Evolutionary conservation across 2,329 filamentous ascomycete genomes (phyloP).

Genomic region (Simplicillium aogashimaense): DNA sequence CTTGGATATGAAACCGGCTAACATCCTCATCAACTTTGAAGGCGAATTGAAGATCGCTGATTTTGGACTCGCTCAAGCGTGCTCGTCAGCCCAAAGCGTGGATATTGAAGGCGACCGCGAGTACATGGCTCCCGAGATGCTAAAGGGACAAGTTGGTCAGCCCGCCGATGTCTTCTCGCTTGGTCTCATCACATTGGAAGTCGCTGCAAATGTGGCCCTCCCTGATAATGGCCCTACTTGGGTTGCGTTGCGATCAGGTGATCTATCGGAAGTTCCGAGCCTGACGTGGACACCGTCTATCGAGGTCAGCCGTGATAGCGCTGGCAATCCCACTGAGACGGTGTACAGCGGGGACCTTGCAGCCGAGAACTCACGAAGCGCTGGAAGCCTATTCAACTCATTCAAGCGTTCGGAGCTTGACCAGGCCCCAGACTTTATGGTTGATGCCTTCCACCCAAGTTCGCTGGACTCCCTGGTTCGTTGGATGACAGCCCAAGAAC

Average conservation of each 20-base stretch:
- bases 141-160: conserved; percentile 78
- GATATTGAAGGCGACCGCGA: conserved; percentile 92
- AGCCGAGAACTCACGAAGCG: conserved; percentile 19
- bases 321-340: conserved; percentile 35
- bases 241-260: conserved; percentile 80
- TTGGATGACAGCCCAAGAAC: conserved; percentile 78
- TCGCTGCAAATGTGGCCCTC: conserved; percentile 85
- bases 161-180: conserved; percentile 90
- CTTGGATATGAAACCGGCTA: conserved; percentile 77
- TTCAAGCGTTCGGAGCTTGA: conserved; percentile 39
- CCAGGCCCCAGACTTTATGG: conserved; percentile 79
- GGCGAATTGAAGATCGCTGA: conserved; percentile 78
- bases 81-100: conserved; percentile 66
- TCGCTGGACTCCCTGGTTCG: conserved; percentile 77
- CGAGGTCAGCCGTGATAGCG: conserved; percentile 62
- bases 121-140: conserved; percentile 90
- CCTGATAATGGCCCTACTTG: conserved; percentile 88
- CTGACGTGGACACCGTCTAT: conserved; percentile 72
- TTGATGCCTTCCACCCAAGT: conserved; percentile 58
- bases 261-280: conserved; percentile 80
- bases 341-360: conserved; percentile 24
- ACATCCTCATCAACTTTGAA: conserved; percentile 73
- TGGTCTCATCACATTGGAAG: conserved; percentile 89
- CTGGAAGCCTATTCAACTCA: conserved; percentile 30
- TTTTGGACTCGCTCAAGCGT: conserved; percentile 71